A percentile compares a stretch with the other conserved stretches of the same genome.
phyloP scores from a whole-genome alignment of 2,329 filamentous ascomycete genomes.

The Sporothrix inflata region DNA sequence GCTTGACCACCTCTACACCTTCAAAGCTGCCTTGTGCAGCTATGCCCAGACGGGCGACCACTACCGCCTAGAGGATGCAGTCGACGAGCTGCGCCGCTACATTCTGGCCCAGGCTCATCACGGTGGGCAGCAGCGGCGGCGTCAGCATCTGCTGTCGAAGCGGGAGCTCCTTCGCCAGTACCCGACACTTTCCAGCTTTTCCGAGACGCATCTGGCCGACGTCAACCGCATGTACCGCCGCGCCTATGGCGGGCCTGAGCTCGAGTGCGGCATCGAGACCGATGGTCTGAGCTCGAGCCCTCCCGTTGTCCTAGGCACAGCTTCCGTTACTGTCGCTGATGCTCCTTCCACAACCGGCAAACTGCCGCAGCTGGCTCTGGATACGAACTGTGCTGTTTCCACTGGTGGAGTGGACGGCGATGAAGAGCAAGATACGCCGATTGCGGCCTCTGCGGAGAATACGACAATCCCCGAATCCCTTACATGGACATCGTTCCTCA shows the following conservation, averaged over 20 bases:
- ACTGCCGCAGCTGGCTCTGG: slow-evolving; percentile 21
- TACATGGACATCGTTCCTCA: slow-evolving; percentile 19
- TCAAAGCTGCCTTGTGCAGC: slow-evolving; percentile 62
- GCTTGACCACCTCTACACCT: slow-evolving; percentile 65
- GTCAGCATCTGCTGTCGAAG: slow-evolving; percentile 53
- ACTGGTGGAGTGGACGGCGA: slow-evolving; percentile 1
- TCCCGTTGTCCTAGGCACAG: background rate
- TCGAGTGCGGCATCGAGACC: slow-evolving; percentile 51
- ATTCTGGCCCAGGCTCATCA: slow-evolving; percentile 52
- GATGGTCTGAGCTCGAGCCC: slow-evolving; percentile 40
- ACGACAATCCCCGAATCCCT: background rate
- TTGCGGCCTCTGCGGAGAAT: background rate
- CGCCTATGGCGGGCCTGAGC: slow-evolving; percentile 56
- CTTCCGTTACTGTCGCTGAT: background rate
- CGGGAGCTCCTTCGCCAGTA: slow-evolving; percentile 59
- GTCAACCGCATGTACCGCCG: slow-evolving; percentile 60
- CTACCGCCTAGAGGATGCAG: slow-evolving; percentile 60
- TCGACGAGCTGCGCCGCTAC: slow-evolving; percentile 64
- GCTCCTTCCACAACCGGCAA: slow-evolving; percentile 8
- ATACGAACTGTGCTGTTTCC: background rate
- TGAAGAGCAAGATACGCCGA: slow-evolving; percentile 23
- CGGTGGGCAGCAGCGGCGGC: slow-evolving; percentile 54
- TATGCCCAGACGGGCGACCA: slow-evolving; percentile 54
- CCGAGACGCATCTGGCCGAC: slow-evolving; percentile 54
- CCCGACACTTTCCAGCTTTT: slow-evolving; percentile 56